Conservation (phyloP, 2,329 filamentous ascomycete species). For the Monosporascus sp. region DNA sequence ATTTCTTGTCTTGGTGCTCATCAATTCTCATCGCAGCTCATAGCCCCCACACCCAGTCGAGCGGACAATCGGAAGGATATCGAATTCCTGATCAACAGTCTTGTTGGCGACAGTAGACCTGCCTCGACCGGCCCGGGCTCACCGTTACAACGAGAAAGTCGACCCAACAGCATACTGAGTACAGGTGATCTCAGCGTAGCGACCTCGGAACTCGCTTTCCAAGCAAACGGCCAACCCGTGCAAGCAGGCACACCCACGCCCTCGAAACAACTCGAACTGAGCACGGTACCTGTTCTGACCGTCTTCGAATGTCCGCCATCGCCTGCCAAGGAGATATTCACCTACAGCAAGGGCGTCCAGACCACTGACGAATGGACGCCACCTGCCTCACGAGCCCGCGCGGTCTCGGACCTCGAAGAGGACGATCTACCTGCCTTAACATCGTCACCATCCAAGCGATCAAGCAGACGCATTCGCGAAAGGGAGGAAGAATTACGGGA, state of each 20-base stretch:
- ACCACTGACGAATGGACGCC: conserved; percentile 71
- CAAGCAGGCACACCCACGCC: conserved; percentile 23
- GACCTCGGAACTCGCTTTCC: conserved; percentile 54
- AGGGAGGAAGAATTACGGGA: conserved; percentile 85
- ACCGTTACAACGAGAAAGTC: conserved; percentile 64
- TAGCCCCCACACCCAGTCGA: conserved; percentile 65
- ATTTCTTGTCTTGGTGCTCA: conserved; percentile 10
- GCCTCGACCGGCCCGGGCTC: conserved; percentile 61
- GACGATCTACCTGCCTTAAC: conserved; percentile 52
- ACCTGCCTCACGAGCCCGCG: conserved; percentile 46
- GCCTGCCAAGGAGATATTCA: conserved; percentile 77
- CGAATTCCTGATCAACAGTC: conserved; percentile 76
- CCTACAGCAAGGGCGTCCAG: conserved; percentile 96
- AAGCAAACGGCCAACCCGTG: conserved; percentile 33
- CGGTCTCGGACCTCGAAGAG: conserved; percentile 53
- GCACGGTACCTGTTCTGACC: conserved; percentile 67
- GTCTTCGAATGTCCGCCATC: conserved; percentile 77
- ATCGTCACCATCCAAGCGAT: conserved; percentile 62
- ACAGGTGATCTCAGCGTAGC: conserved; percentile 75
- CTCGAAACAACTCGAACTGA: conserved; percentile 60
- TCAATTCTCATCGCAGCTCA: conserved; percentile 41
- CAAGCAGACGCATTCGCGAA: conserved; percentile 74
- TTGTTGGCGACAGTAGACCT: conserved; percentile 74
- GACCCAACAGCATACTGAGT: conserved; percentile 82
- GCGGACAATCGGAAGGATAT: conserved; percentile 69